Evolutionary conservation across 345 rosid genomes (phyloP).

Genomic region (Laguncularia racemosa): DNA sequence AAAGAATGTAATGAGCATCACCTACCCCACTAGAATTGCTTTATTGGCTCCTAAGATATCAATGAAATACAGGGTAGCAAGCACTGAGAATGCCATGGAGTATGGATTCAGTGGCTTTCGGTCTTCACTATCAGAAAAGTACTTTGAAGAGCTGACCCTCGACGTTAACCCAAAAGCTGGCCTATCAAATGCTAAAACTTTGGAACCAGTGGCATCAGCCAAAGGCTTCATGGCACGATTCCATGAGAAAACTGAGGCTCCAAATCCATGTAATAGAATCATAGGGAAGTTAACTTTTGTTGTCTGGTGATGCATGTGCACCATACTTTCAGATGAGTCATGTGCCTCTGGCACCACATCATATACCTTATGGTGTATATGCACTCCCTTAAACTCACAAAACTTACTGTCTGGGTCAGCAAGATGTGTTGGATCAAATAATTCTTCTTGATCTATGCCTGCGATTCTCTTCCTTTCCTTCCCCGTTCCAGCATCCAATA

Average conservation of each 20-base stretch:
- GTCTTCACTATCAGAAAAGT: slow-evolving; percentile 14
- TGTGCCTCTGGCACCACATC: slow-evolving; percentile 25
- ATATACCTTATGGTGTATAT: slow-evolving; percentile 63
- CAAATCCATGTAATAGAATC: slow-evolving; percentile 84
- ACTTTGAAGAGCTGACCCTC: slow-evolving; percentile 29
- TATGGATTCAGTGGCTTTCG: slow-evolving; percentile 58
- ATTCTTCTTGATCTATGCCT: slow-evolving; percentile 69
- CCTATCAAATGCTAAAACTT: slow-evolving; percentile 84
- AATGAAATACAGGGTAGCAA: slow-evolving; percentile 66
- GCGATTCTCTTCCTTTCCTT: slow-evolving; percentile 29
- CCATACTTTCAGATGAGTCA: slow-evolving; percentile 11
- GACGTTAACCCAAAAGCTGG: slow-evolving; percentile 93
- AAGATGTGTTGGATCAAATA: slow-evolving; percentile 47
- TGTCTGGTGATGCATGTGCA: neutral
- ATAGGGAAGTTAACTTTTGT: slow-evolving; percentile 38
- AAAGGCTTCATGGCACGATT: slow-evolving; percentile 61
- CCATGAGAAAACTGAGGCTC: slow-evolving; percentile 95
- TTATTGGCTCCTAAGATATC: slow-evolving; percentile 60
- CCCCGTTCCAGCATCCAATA: slow-evolving; percentile 26
- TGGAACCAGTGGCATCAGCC: slow-evolving; percentile 47
- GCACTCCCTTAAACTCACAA: slow-evolving; percentile 79
- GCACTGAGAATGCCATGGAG: slow-evolving; percentile 76
- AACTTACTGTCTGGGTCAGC: slow-evolving; percentile 89
- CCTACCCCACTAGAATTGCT: slow-evolving; percentile 79
- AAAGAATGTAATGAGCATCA: neutral